Base-by-base conservation (phyloP, 345 rosid species). In the Citrus trifoliata region DNA sequence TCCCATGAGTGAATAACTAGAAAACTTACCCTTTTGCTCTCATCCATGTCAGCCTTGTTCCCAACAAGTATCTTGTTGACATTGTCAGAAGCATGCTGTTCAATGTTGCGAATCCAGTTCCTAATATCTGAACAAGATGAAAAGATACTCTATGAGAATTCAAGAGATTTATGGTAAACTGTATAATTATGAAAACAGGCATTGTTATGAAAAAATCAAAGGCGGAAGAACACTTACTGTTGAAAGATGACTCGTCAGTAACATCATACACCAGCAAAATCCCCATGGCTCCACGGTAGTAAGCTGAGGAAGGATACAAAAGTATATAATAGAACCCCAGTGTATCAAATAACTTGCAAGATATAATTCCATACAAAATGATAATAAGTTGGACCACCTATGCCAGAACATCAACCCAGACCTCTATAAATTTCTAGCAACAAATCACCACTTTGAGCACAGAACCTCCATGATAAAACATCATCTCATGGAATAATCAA, bases 1-100 rank as follows among this genome's bases (percentile, higher is more conserved):
- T 75, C 61, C 62, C 32, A 51, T 25, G 8, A 61, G 18, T 25
- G 55, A 58, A 19, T 16, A 55, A 58, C 70, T 4, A 53, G n/a
- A 61, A 40, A 46, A 76, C 64, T 24, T 85, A 94, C 98, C 91
- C 97, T 88, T 89, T 93, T 96, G 92, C 97, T 94, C 82, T 96
- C 98, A 75, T 94, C 98, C 98, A 96, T 96, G 82, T 96, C 99
- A 76, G 99, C 99, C 88, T 96, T 96, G 91, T 96, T 96, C 21
- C 98, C 99, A 9, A 96, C 97, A 83, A 96, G 85, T 66, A 94
- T 88, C 85, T 89, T 94, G 92, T 90, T 94, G 70, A 96, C 98
- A 81, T 94, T 94, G 82, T 96, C 97, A 19, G 99, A 94, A 62
- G 98, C 98, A 88, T 96, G 98, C 60, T 94, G 98, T 76, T 96